A percentile compares a stretch with the other conserved stretches of the same genome.
phyloP scores from a whole-genome alignment of 768 basidiomycete genomes.

The Tylopilus plumbeoviolaceoides region DNA sequence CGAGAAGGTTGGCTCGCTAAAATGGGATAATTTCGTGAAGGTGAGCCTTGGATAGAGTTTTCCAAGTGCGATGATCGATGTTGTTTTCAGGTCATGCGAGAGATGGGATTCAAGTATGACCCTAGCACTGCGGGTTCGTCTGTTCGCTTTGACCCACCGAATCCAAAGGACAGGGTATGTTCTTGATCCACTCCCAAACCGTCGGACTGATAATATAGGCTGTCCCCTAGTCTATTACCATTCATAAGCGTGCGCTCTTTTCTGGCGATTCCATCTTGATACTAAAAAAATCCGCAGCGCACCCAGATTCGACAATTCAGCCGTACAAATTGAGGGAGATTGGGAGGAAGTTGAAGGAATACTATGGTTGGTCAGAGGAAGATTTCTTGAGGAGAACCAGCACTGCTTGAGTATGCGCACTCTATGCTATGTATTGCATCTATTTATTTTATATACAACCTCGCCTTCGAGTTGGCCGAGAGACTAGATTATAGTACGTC shows the following conservation, averaged over 20 bases:
- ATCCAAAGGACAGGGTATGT: constrained; percentile 43
- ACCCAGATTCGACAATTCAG: constrained; percentile 66
- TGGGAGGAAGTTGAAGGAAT: constrained; percentile 53
- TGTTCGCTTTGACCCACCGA: constrained; percentile 77
- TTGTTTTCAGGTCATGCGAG: constrained; percentile 58
- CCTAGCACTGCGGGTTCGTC: constrained; percentile 78
- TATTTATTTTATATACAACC: neutral
- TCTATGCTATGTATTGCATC: neutral
- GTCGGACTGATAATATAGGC: constrained; percentile 1
- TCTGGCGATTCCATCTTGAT: neutral
- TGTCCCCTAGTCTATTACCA: constrained; percentile 54
- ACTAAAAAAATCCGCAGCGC: constrained; percentile 42
- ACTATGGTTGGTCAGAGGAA: constrained; percentile 63
- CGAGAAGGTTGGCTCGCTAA: constrained; percentile 60
- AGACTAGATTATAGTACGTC: neutral
- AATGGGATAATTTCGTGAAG: constrained; percentile 77
- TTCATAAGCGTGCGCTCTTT: constrained; percentile 62
- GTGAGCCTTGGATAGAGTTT: constrained; percentile 32
- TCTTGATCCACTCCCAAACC: neutral
- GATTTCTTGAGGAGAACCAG: constrained; percentile 32
- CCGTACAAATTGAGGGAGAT: constrained; percentile 43
- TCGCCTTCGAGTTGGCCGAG: neutral
- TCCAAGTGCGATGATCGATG: neutral
- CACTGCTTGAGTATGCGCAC: constrained; percentile 1
- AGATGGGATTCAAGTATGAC: constrained; percentile 73